A percentile compares a stretch with the other conserved stretches of the same genome.
Evolutionary conservation across 2,329 filamentous ascomycete species (phyloP).

Genomic region (Sporothrix sp.): DNA sequence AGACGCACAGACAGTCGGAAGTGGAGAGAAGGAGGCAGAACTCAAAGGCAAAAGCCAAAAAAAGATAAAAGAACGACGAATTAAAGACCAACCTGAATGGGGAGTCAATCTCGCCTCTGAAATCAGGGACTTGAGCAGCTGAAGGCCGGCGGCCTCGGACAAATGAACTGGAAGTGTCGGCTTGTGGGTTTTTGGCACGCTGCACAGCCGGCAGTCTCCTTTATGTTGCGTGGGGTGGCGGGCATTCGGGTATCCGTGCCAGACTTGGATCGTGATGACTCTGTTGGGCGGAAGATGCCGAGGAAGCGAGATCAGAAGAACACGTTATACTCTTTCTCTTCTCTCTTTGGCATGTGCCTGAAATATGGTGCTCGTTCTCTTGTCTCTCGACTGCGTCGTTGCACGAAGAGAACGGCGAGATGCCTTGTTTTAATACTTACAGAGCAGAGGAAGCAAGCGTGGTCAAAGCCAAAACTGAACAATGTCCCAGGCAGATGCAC

Average conservation of each 20-base stretch:
- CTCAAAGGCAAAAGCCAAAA: background rate
- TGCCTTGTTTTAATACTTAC: slow-evolving; percentile 6
- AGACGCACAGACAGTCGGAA: too few relatives aligned
- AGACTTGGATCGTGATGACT: too few relatives aligned
- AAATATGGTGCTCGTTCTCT: background rate
- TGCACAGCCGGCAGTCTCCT: too few relatives aligned
- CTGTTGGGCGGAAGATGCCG: background rate
- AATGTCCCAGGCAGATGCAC: too few relatives aligned
- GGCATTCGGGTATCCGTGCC: too few relatives aligned
- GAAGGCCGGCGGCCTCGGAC: background rate
- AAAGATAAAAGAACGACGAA: background rate
- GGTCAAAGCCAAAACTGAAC: too few relatives aligned
- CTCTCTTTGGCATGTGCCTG: too few relatives aligned
- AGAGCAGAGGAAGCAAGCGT: background rate
- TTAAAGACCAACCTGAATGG: background rate
- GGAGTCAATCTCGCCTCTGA: background rate
- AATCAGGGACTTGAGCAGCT: background rate
- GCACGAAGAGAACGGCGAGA: background rate
- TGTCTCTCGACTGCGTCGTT: background rate
- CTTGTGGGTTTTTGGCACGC: too few relatives aligned
- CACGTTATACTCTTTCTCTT: too few relatives aligned
- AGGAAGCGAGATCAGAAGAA: background rate
- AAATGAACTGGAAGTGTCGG: too few relatives aligned
- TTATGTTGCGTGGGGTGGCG: too few relatives aligned
- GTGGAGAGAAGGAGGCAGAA: too few relatives aligned